Conservation (phyloP, 2,329 filamentous ascomycete genomes). For the Claviceps sp. region DNA sequence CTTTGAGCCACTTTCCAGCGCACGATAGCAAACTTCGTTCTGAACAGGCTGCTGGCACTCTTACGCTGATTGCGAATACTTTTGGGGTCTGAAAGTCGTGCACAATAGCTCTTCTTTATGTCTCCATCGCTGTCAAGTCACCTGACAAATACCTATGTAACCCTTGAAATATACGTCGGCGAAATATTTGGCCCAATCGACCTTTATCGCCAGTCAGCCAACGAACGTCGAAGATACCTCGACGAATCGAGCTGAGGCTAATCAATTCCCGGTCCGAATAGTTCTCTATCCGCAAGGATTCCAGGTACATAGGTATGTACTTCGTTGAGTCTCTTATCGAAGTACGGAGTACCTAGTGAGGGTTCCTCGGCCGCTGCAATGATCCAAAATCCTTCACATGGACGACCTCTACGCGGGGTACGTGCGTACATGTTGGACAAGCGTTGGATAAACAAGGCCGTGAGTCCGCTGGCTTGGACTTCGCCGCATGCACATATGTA, state of each 20-base stretch:
- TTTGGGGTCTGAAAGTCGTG: not conserved
- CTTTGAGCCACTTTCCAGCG: not conserved
- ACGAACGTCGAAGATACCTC: not conserved
- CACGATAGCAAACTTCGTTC: not conserved
- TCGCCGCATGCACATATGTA: not conserved
- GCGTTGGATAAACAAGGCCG: not conserved
- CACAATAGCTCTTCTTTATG: not conserved
- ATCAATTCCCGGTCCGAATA: not conserved
- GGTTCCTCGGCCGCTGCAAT: not conserved
- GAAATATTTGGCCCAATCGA: not conserved
- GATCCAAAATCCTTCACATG: not conserved
- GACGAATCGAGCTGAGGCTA: not conserved
- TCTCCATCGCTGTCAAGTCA: not conserved
- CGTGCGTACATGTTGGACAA: not conserved
- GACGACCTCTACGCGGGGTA: not conserved
- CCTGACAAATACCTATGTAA: not conserved
- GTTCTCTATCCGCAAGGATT: too few species aligned
- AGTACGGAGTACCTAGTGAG: not conserved
- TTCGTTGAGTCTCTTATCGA: not conserved
- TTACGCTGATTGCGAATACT: not conserved
- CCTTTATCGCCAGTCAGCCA: not conserved
- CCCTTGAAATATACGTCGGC: not conserved
- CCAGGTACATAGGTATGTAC: not conserved
- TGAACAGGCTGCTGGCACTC: not conserved
- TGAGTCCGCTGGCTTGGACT: not conserved